Evolutionary conservation across 495 filamentous ascomycete genomes (phyloP).

Genomic region (Penicillium pulvis): DNA sequence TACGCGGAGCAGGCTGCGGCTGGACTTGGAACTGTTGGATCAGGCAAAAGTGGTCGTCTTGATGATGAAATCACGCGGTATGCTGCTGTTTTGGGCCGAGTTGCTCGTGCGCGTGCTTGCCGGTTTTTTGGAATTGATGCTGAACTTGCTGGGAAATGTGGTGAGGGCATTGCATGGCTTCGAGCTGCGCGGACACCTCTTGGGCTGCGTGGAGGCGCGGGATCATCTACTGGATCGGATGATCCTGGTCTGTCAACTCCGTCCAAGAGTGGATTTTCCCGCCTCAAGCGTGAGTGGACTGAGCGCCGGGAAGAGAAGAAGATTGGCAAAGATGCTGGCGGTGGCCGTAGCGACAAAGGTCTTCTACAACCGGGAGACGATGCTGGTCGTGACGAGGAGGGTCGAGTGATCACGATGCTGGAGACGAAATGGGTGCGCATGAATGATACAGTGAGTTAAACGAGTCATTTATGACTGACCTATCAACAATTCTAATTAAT

Average conservation of each 20-base stretch:
- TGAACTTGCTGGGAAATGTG: slow-evolving; percentile 76
- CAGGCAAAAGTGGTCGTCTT: slow-evolving; percentile 28
- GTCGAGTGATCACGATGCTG: slow-evolving; percentile 81
- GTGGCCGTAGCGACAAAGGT: slow-evolving; percentile 56
- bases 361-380: slow-evolving; percentile 74
- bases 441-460: slow-evolving; percentile 80
- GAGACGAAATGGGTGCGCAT: slow-evolving; percentile 87
- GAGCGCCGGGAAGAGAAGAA: slow-evolving; percentile 52
- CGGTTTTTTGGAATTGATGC: slow-evolving; percentile 90
- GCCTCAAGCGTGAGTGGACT: slow-evolving; percentile 52
- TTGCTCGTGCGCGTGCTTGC: slow-evolving; percentile 78
- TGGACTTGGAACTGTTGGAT: slow-evolving; percentile 44
- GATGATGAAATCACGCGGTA: slow-evolving; percentile 70
- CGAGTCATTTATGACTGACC: neutral
- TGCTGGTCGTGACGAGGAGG: slow-evolving; percentile 82
- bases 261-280: slow-evolving; percentile 50
- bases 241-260: slow-evolving; percentile 18
- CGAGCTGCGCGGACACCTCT: slow-evolving; percentile 69
- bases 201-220: slow-evolving; percentile 47
- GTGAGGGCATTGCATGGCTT: slow-evolving; percentile 83
- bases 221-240: slow-evolving; percentile 17
- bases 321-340: slow-evolving; percentile 72
- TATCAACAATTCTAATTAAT: neutral
- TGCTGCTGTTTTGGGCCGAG: slow-evolving; percentile 68
- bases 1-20: slow-evolving; percentile 55